Evolutionary conservation across 2,329 filamentous ascomycete genomes (phyloP).

Genomic region (Tolypocladium paradoxum): DNA sequence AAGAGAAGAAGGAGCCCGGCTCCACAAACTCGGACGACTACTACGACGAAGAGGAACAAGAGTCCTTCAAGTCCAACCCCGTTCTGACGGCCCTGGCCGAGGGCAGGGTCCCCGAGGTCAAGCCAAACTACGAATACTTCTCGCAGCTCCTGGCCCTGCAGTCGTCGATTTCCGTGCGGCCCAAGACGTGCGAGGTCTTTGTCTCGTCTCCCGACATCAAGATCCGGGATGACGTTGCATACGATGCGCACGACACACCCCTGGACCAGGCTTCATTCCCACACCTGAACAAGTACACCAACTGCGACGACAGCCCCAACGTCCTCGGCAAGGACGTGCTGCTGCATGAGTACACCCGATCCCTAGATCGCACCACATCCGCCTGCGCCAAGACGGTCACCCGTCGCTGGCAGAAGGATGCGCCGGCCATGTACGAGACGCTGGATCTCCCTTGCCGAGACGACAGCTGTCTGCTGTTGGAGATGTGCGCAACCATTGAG

Average conservation of each 20-base stretch:
- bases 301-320: conserved; percentile 39
- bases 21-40: conserved; percentile 51
- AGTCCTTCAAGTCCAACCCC: conserved; percentile 54
- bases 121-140: conserved; percentile 53
- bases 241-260: conserved; percentile 30
- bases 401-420: conserved; percentile 46
- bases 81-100: conserved; percentile 52
- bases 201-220: conserved; percentile 42
- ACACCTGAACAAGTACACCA: conserved; percentile 42
- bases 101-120: conserved; percentile 43
- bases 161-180: conserved; percentile 40
- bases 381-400: conserved; percentile 42
- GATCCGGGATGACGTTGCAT: conserved; percentile 37
- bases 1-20: conserved; percentile 43
- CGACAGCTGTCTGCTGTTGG: conserved; percentile 45
- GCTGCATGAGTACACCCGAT: conserved; percentile 48
- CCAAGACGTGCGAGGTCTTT: conserved; percentile 49
- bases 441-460: conserved; percentile 37
- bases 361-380: conserved; percentile 43
- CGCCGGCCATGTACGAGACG: conserved; percentile 43
- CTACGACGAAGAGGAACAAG: conserved; percentile 30
- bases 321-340: conserved; percentile 41
- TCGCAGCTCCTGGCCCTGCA: conserved; percentile 43
- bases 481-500: conserved; percentile 52
- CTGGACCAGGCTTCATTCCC: conserved; percentile 41